Evolutionary conservation across 2,329 filamentous ascomycete species (phyloP), one percentile per base, ranked within the genome.

Genomic region (Ceratocystis colombiana): DNA sequence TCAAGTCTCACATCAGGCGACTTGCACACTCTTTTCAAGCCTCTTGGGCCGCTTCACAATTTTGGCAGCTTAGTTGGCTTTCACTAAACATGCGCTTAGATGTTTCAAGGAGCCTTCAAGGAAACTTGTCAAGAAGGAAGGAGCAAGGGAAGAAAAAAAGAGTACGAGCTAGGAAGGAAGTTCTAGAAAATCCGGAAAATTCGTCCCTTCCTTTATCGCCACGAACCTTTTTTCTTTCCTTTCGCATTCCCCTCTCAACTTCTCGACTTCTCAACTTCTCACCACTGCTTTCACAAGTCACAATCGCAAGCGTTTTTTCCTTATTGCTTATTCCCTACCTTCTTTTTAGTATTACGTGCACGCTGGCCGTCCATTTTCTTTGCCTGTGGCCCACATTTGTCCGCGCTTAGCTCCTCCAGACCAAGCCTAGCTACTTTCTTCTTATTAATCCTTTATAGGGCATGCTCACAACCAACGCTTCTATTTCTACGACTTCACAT

Each of bases 41-140:
- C 37, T 41, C 37, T 41, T 41, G 37, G 37, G 37, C 37, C 37
- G 10, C 37, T 15, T 41, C 37, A 41, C 37, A 41, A 41, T 41
- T 30, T 45, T 45, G n/a, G 12, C 30, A 64, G 63, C 17, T 45
- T n/a, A 17, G 33, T 20, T 44, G 28, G 25, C 64, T 44, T 25
- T n/a, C 30, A 55, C 55, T 20, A 66, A 25, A 15, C 28, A 25
- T 37, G 50, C 62, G 66, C 61, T 67, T 62, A 50, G 66, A 67
- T 64, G 61, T 64, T 67, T 67, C 62, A 64, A 67, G 66, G 66
- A 67, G 62, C 37, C 10, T 61, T 61, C n/a, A 61, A 64, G 62
- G 64, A 64, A 64, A 41, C 37, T 41, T 55, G 28, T 41, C 22
- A 57, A 61, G 37, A 64, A 12, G 17, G 57, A 48, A 61, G 25